Base-by-base conservation (phyloP, 2,329 filamentous ascomycete genomes). In the Achaetomium macrosporum region DNA sequence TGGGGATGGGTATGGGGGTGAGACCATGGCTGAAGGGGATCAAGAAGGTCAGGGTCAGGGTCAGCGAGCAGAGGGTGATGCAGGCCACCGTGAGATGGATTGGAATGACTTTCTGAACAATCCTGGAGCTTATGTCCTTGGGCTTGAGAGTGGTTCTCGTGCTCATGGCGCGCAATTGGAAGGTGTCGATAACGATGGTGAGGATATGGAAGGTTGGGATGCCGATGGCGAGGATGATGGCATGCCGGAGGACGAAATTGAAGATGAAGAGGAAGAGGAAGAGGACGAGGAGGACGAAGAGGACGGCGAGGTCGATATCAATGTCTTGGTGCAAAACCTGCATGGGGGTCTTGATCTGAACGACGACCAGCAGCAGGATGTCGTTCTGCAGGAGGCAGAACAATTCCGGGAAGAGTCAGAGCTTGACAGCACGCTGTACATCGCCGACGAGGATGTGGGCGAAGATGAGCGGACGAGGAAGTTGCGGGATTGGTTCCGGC, bases 401-500 rank as follows among this genome's bases (percentile, higher is more conserved):
- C 20, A 43, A n/a, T 10, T 39, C 35, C 6, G 8, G 35, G 35
- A n/a, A n/a, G n/a, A 30, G 37, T 15, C 9, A 17, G 36, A 31
- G 35, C n/a, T 49, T 29, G 17, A 42, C 16, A 17, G 36, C 2
- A 30, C 11, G 9, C 30, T 16, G 46, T 50, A 46, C 36, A 36
- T 16, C 4, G 36, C n/a, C 8, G 37, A 46, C 31, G 47, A 54
- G 33, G 47, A 54, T 9, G 3, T 45, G 2, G 31, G 36, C 16
- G 53, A 57, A 29, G 54, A 57, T 37, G 33, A 48, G n/a, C 42
- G 33, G 31, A 54, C 45, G 36, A 44, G 25, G 44, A 54, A 19
- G 44, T 16, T 57, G 35, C 45, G 58, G 25, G 47, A 56, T 29
- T 57, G 54, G 47, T 60, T 53, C 40, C 57, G 55, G 19, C 47